Base-by-base conservation (phyloP, 257 asterid genomes). In the Oldenlandia corymbosa region DNA sequence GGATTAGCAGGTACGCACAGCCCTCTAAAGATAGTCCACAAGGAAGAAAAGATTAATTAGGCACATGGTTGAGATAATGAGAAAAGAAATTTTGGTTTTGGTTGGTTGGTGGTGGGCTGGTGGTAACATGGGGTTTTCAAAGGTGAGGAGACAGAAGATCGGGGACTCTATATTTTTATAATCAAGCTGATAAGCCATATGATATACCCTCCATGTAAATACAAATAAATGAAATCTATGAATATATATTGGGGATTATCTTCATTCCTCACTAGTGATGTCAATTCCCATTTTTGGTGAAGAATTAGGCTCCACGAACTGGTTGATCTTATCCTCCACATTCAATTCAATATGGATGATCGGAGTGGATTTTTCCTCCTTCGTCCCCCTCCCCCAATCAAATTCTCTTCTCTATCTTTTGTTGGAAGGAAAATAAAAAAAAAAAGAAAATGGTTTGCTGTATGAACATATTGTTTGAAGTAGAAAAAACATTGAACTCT, bases 61-160 rank as follows among this genome's bases (percentile, higher is more conserved):
- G 54, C 43, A 16, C 36, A 66, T 51, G 52, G 52, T 41, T 17
- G 78, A 58, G 70, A 73, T 62, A 61, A 65, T 53, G 60, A 67
- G 64, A 43, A 31, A 71, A 69, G 23, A 74, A 65, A 39, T 69
- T 73, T 28, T 21, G 41, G n/a, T n/a, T n/a, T 42, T 45, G 41
- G 56, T 17, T 31, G 41, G 64, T 59, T 59, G 46, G 67, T 62
- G 67, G 67, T 46, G 56, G 70, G 73, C 54, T 68, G 80, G 71
- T 74, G 64, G 80, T 75, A 82, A 85, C 92, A 76, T 82, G 85
- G 85, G 73, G 46, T 74, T 76, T 69, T 80, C 65, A 60, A 73
- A 69, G 66, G 64, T 70, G 36, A 75, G 83, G 85, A 73, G 86
- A 85, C 88, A 80, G 76, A 16, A 64, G 43, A 56, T 71, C 74